Base-by-base conservation (phyloP, 257 asterid genomes). In the Rubia yunnanensis region DNA sequence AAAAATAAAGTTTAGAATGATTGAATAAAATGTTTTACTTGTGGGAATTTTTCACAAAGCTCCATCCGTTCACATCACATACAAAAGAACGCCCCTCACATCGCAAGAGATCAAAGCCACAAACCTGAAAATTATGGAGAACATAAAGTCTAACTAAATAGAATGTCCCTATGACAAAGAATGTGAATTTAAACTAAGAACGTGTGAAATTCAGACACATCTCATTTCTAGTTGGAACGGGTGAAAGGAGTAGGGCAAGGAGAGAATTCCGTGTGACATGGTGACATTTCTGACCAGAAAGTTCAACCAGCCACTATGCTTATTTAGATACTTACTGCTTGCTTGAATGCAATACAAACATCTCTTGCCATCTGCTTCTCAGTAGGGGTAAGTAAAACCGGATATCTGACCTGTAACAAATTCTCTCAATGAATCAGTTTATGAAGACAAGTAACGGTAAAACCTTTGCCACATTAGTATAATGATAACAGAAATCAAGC, bases 311-410 rank as follows among this genome's bases (percentile, higher is more conserved):
- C 52, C 7, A 60, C 13, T 8, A 0, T 22, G 24, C 24, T 36
- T 10, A 23, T 50, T 31, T 27, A 57, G 53, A 20, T 30, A 84
- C 99, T 92, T 86, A 92, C 96, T 63, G 87, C 84, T 89, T 92
- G 99, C 78, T 92, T 86, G 76, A 92, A 89, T 64, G 99, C 99
- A 8, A 86, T 75, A 89, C 97, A 92, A 68, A 92, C 95, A 68
- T 92, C 97, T 85, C 99, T 83, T 22, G 97, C 84, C 95, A 92
- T 87, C 80, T 92, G 94, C 80, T 92, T 92, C 80, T 92, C 99
- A 23, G 85, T 24, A 70, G 97, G 99, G 67, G 99, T 92, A 69
- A 92, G 99, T 68, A 92, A 80, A 79, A 92, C 99, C 63, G 99
- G 99, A 82, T 92, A 92, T 50, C 99, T 80, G 44, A 92, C 97